Conservation (phyloP, 139 green algal species). For the Micractinium conductrix region DNA sequence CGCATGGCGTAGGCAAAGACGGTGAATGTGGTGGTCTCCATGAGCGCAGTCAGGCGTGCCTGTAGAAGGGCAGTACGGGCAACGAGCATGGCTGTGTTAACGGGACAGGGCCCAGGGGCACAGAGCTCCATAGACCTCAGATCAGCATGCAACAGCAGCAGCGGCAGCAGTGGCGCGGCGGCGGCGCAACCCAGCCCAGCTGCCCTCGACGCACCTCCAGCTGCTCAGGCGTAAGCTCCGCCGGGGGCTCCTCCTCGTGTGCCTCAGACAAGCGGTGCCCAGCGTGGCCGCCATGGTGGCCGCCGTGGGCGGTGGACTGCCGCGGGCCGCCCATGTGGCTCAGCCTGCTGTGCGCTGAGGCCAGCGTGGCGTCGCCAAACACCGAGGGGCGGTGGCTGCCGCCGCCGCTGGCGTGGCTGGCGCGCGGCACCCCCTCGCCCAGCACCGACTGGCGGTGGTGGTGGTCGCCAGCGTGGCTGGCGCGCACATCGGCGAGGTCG, state of each 20-base stretch:
- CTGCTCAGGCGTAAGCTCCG: slow-evolving; percentile 63
- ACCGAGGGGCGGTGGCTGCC: background rate
- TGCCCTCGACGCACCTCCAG: too few relatives aligned
- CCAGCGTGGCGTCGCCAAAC: slow-evolving; percentile 4
- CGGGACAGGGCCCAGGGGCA: too few relatives aligned
- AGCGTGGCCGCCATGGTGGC: background rate
- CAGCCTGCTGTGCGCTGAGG: background rate
- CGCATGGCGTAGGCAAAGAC: slow-evolving; percentile 40
- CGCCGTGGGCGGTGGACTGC: background rate
- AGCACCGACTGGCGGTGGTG: background rate
- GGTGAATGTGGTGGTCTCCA: slow-evolving; percentile 59
- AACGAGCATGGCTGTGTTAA: too few relatives aligned
- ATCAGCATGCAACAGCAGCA: too few relatives aligned
- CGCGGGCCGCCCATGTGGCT: background rate
- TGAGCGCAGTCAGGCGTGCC: slow-evolving; percentile 66
- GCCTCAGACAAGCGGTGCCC: too few relatives aligned
- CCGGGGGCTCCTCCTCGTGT: background rate
- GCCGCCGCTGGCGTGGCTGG: too few relatives aligned
- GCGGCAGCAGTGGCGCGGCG: too few relatives aligned
- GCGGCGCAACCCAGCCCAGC: too few relatives aligned
- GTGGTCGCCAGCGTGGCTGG: background rate
- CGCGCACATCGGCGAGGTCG: background rate
- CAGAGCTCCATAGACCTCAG: too few relatives aligned
- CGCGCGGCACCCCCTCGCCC: too few relatives aligned
- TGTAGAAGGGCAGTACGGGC: too few relatives aligned